A percentile compares a stretch with the other conserved stretches of the same genome.
Evolutionary conservation across 768 basidiomycete species (phyloP).

Genomic region (Crassisporium funariophilum): DNA sequence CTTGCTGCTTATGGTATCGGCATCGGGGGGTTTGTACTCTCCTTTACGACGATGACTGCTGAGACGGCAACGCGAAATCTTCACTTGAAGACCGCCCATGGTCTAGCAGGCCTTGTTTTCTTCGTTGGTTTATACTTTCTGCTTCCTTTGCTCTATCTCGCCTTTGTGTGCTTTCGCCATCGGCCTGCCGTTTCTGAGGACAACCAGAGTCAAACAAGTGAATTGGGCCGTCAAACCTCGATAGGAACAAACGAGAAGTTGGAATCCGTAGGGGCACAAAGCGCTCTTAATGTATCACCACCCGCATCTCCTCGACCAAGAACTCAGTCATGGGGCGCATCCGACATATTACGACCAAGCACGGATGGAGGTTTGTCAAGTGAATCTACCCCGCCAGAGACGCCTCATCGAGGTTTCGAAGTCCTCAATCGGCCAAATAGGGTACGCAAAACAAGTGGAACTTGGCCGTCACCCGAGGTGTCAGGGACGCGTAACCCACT

Average conservation of each 20-base stretch:
- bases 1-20: slow-evolving; percentile 57
- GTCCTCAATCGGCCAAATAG: slow-evolving; percentile 51
- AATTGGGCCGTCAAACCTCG: slow-evolving; percentile 19
- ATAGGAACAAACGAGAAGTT: slow-evolving; percentile 33
- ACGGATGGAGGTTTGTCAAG: slow-evolving; percentile 47
- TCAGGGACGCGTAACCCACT: slow-evolving; percentile 19
- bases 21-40: slow-evolving; percentile 58
- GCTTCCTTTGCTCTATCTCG: slow-evolving; percentile 44
- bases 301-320: slow-evolving; percentile 45
- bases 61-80: slow-evolving; percentile 20
- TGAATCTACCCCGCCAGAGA: slow-evolving; percentile 46
- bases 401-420: slow-evolving; percentile 47
- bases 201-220: slow-evolving; percentile 13
- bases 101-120: slow-evolving; percentile 64
- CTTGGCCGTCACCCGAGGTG: slow-evolving; percentile 28
- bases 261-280: slow-evolving; percentile 34
- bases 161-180: slow-evolving; percentile 12
- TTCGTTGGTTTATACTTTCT: slow-evolving; percentile 62
- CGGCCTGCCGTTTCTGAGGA: slow-evolving; percentile 5
- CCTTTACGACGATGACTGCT: slow-evolving; percentile 60
- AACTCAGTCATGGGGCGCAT: slow-evolving; percentile 54
- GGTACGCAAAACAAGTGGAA: slow-evolving; percentile 33
- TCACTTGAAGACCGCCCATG: slow-evolving; percentile 61
- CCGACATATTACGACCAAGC: slow-evolving; percentile 40
- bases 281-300: slow-evolving; percentile 41